These are phyloP conservation scores for Cercophora sp. DNA, from an alignment of 495 filamentous ascomycete genomes.

Conservation along the genomic window DNA sequence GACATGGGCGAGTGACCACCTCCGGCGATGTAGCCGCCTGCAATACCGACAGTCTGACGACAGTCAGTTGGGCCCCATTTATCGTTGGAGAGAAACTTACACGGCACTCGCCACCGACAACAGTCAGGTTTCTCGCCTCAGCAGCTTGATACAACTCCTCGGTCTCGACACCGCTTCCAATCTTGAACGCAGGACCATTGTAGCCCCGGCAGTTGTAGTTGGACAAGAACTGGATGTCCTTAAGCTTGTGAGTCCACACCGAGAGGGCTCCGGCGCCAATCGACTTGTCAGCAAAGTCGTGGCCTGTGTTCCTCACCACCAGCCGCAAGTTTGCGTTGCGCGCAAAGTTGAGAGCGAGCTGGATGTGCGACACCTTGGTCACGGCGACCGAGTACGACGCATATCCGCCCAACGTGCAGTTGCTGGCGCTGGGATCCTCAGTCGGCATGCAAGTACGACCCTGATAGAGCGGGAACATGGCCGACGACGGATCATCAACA, in stretches of 20 bases:
- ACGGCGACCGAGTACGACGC: constrained; percentile 56
- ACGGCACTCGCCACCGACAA: constrained; percentile 48
- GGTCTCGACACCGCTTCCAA: constrained; percentile 45
- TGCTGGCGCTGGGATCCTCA: constrained; percentile 43
- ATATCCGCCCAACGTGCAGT: constrained; percentile 58
- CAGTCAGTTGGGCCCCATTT: no score
- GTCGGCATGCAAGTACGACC: constrained; percentile 45
- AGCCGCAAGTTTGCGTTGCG: constrained; percentile 53
- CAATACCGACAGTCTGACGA: constrained; percentile 49
- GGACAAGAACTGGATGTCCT: constrained; percentile 40
- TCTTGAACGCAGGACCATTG: constrained; percentile 43
- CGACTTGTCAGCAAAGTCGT: constrained; percentile 52
- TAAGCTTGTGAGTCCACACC: constrained; percentile 63
- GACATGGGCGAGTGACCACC: constrained; percentile 49
- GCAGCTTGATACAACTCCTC: constrained; percentile 45
- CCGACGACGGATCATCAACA: constrained; percentile 41
- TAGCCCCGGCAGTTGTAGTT: constrained; percentile 36
- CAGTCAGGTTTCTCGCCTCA: constrained; percentile 32
- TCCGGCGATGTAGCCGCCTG: constrained; percentile 51
- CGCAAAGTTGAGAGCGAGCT: constrained; percentile 56
- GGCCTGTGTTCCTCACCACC: constrained; percentile 65
- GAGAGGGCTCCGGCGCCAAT: constrained; percentile 49
- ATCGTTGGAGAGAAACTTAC: constrained; percentile 24
- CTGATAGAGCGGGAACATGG: constrained; percentile 48
- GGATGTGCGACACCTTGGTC: constrained; percentile 46